Evolutionary conservation across 164 flowering plant genomes (phyloP).

Genomic region (Berberis vulgaris): DNA sequence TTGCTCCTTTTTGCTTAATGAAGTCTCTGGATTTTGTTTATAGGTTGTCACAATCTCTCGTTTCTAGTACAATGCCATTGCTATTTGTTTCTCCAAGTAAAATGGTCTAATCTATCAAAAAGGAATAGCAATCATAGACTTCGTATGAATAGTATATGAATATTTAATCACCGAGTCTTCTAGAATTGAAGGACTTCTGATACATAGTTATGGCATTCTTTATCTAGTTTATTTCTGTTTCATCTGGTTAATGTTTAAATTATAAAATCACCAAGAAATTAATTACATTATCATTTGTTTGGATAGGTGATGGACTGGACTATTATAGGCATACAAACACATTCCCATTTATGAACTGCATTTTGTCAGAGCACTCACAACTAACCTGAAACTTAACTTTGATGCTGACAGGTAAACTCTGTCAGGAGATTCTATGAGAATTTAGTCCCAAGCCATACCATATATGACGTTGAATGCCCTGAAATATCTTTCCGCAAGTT

Average conservation of each 20-base stretch:
- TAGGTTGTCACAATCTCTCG: no score
- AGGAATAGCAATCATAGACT: no score
- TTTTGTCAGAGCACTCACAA: not conserved
- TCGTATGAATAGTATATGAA: no score
- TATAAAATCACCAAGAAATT: not conserved
- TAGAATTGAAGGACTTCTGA: not conserved
- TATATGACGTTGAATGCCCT: constrained; percentile 84
- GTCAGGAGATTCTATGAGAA: constrained; percentile 88
- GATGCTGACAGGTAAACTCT: constrained; percentile 55
- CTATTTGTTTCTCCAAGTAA: no score
- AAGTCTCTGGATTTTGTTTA: no score
- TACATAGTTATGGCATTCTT: no score
- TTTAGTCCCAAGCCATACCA: constrained; percentile 73
- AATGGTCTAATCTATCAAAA: no score
- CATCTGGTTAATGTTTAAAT: not conserved
- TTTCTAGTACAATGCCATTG: no score
- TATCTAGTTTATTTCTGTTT: no score
- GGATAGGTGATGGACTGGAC: not conserved
- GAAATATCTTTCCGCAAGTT: constrained; percentile 88
- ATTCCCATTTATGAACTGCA: not conserved
- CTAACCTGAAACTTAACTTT: constrained; percentile 4
- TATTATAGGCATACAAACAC: not conserved
- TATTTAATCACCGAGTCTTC: no score
- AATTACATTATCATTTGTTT: not conserved
- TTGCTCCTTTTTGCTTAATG: no score